Conservation (phyloP, 441 rosid genomes). For the Manihot esculenta region DNA sequence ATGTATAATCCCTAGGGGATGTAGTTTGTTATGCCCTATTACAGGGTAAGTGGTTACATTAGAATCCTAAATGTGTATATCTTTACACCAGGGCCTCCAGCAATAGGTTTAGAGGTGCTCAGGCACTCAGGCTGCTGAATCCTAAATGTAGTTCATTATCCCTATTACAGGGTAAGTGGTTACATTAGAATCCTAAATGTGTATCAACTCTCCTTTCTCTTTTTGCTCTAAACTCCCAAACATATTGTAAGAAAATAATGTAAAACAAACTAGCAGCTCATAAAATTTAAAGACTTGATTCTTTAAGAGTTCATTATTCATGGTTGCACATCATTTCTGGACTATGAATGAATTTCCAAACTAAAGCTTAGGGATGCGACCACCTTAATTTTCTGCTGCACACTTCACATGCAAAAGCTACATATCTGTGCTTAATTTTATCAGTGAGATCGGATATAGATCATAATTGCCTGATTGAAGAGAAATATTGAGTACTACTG, state of each 20-base stretch:
- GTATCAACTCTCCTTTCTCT: too few relatives aligned
- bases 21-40: too few relatives aligned
- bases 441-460: not conserved
- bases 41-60: too few relatives aligned
- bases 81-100: too few relatives aligned
- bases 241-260: conserved; percentile 6
- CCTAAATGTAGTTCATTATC: too few relatives aligned
- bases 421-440: not conserved
- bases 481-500: not conserved
- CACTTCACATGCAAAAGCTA: not conserved
- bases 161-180: too few relatives aligned
- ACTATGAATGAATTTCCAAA: not conserved
- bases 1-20: too few relatives aligned
- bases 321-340: not conserved
- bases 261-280: not conserved
- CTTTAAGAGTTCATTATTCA: not conserved
- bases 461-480: not conserved
- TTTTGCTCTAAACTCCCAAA: not conserved
- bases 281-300: not conserved
- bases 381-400: not conserved
- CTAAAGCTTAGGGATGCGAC: not conserved
- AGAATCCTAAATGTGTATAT: too few relatives aligned
- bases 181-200: too few relatives aligned
- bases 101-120: too few relatives aligned
- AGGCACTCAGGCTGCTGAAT: too few relatives aligned